Evolutionary conservation across 768 basidiomycete genomes (phyloP).

Genomic region (Cyclocybe aegerita): DNA sequence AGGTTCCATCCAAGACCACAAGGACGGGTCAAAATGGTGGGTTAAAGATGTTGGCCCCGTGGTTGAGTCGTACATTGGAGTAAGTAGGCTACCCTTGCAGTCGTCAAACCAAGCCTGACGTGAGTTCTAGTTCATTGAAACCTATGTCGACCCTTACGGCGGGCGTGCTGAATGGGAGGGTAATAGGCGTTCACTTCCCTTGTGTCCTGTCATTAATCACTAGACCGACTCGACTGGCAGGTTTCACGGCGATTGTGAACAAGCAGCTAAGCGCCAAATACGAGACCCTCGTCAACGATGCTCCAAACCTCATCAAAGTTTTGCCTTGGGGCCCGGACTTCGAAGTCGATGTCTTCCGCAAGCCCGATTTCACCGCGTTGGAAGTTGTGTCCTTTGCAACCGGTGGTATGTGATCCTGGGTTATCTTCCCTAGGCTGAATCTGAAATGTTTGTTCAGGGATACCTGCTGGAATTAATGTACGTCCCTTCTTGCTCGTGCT

Average conservation of each 20-base stretch:
- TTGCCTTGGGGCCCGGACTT: constrained; percentile 78
- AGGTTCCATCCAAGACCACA: constrained; percentile 79
- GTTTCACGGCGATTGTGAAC: constrained; percentile 87
- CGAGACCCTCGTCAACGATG: constrained; percentile 68
- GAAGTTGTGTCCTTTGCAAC: constrained; percentile 84
- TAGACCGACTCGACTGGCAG: constrained; percentile 31
- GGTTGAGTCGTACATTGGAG: constrained; percentile 85
- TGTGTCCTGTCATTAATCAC: constrained; percentile 1
- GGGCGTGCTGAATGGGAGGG: constrained; percentile 95
- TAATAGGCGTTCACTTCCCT: constrained; percentile 17
- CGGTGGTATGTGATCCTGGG: constrained; percentile 47
- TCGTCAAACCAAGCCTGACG: neutral
- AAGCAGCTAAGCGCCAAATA: constrained; percentile 83
- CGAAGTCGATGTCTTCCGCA: constrained; percentile 73
- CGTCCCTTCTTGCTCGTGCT: constrained; percentile 14
- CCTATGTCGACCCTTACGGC: constrained; percentile 87
- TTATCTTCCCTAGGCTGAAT: neutral
- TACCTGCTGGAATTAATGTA: constrained; percentile 85
- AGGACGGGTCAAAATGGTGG: constrained; percentile 76
- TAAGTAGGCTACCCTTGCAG: constrained; percentile 20
- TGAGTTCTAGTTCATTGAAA: constrained; percentile 67
- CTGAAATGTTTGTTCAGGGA: constrained; percentile 42
- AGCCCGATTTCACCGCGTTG: constrained; percentile 86
- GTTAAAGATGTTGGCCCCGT: constrained; percentile 86
- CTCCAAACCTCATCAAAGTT: constrained; percentile 78